Conservation (phyloP, 305 asterid species). For the Fraxinus nigra region DNA sequence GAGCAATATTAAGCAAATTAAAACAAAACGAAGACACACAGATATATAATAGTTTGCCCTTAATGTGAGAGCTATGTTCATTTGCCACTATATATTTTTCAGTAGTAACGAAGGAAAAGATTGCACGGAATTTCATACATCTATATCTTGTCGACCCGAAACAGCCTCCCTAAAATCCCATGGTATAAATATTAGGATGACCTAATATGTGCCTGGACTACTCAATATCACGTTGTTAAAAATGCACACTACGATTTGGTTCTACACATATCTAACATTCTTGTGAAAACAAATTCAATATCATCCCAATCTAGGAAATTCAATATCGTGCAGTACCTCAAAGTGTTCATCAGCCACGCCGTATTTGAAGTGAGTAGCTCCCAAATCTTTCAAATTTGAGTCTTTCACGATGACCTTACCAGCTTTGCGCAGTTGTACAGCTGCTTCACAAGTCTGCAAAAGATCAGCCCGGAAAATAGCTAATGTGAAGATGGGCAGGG, state of each 20-base stretch:
- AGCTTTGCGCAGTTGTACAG: constrained; percentile 59
- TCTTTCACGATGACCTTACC: constrained; percentile 57
- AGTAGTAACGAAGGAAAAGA: not conserved
- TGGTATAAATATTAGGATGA: not conserved
- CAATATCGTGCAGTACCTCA: constrained; percentile 37
- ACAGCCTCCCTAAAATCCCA: not conserved
- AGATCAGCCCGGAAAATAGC: not conserved
- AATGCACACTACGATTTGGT: not conserved
- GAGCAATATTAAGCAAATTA: not conserved
- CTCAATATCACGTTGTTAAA: not conserved
- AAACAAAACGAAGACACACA: not conserved
- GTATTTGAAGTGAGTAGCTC: constrained; percentile 50
- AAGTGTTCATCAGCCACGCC: constrained; percentile 65
- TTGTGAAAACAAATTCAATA: not conserved
- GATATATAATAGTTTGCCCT: not conserved
- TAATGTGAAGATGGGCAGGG: not conserved
- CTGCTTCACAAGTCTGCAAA: constrained; percentile 63
- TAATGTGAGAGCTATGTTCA: not conserved
- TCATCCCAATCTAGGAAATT: not conserved
- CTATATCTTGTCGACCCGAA: not conserved
- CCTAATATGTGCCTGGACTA: not conserved
- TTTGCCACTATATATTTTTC: not conserved
- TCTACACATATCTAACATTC: not conserved
- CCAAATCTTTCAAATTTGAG: constrained; percentile 50
- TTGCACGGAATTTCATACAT: not conserved